Percentiles rank a stretch among this genome's conserved stretches.
These are phyloP conservation scores for Bothriochloa decipiens DNA, from an alignment of 176 grass and related monocot genomes.

Conservation along the genomic window DNA sequence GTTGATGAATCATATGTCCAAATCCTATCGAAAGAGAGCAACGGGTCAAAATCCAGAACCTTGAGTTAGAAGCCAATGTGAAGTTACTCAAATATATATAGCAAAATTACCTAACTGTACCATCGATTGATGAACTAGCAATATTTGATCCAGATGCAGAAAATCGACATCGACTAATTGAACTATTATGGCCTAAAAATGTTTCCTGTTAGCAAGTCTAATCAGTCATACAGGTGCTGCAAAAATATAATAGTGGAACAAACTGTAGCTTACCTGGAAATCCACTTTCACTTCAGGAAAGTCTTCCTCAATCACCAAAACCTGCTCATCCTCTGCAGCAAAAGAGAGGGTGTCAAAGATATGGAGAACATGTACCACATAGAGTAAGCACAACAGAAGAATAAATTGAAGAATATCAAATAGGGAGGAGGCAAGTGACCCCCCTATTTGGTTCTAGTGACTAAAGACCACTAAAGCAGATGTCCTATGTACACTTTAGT, in stretches of 20 bases:
- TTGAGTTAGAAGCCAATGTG: slow-evolving; percentile 34
- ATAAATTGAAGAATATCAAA: slow-evolving; percentile 24
- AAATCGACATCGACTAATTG: slow-evolving; percentile 85
- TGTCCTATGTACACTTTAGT: no score
- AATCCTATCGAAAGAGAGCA: slow-evolving; percentile 59
- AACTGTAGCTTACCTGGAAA: slow-evolving; percentile 74
- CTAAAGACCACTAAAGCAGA: no score
- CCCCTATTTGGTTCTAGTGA: no score
- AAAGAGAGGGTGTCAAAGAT: slow-evolving; percentile 21
- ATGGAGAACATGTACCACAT: slow-evolving; percentile 8
- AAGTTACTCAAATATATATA: slow-evolving; percentile 32
- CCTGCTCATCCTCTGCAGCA: slow-evolving; percentile 51
- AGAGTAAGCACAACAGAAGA: slow-evolving; percentile 21
- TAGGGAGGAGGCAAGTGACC: background rate
- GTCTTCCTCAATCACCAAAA: slow-evolving; percentile 69
- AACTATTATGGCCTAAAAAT: slow-evolving; percentile 98
- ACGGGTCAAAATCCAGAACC: slow-evolving; percentile 37
- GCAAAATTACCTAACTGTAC: slow-evolving; percentile 88
- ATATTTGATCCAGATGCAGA: slow-evolving; percentile 94
- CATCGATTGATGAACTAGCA: slow-evolving; percentile 93
- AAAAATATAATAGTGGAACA: slow-evolving; percentile 34
- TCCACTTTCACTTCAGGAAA: slow-evolving; percentile 92
- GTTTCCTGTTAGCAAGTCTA: slow-evolving; percentile 80
- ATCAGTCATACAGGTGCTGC: slow-evolving; percentile 42
- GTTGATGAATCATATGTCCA: slow-evolving; percentile 94